These are phyloP conservation scores for Chalciporus chontae DNA, from an alignment of 768 basidiomycete genomes.

Conservation along the genomic window DNA sequence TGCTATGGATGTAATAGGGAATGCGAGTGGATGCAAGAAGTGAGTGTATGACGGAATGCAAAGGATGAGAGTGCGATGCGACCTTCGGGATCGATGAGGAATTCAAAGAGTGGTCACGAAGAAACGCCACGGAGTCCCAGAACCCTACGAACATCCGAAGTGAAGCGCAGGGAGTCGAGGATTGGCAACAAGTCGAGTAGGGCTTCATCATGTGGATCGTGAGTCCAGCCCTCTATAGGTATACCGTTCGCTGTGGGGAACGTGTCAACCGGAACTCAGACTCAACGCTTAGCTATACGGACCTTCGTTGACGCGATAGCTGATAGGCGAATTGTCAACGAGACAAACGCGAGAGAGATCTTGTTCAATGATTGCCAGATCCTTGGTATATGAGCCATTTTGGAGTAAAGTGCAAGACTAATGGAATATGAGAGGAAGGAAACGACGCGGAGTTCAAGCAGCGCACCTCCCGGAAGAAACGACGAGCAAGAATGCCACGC, in stretches of 20 bases:
- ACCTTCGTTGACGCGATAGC: slow-evolving; percentile 94
- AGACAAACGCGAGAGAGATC: slow-evolving; percentile 94
- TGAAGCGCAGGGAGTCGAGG: slow-evolving; percentile 93
- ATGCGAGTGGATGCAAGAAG: slow-evolving; percentile 28
- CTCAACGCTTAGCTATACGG: slow-evolving; percentile 19
- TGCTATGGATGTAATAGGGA: slow-evolving; percentile 24
- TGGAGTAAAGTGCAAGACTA: slow-evolving; percentile 91
- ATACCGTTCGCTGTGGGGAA: slow-evolving; percentile 82
- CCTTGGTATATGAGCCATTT: slow-evolving; percentile 94
- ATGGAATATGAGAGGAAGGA: not conserved
- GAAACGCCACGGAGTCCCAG: slow-evolving; percentile 68
- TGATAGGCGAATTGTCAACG: slow-evolving; percentile 93
- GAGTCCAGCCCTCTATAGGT: slow-evolving; percentile 99
- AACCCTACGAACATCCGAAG: slow-evolving; percentile 89
- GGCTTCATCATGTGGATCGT: slow-evolving; percentile 95
- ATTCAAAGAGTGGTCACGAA: slow-evolving; percentile 24
- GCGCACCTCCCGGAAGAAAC: slow-evolving; percentile 89
- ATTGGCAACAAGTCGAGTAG: slow-evolving; percentile 93
- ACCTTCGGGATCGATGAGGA: slow-evolving; percentile 9
- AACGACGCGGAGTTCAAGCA: not conserved
- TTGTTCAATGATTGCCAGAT: slow-evolving; percentile 79
- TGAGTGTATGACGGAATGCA: slow-evolving; percentile 22
- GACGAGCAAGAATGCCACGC: slow-evolving; percentile 81
- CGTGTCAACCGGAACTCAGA: not conserved
- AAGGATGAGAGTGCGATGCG: slow-evolving; percentile 21